Evolutionary conservation across 257 asterid species (phyloP), one percentile per base, ranked within the genome.

Genomic region (Rhazya stricta): DNA sequence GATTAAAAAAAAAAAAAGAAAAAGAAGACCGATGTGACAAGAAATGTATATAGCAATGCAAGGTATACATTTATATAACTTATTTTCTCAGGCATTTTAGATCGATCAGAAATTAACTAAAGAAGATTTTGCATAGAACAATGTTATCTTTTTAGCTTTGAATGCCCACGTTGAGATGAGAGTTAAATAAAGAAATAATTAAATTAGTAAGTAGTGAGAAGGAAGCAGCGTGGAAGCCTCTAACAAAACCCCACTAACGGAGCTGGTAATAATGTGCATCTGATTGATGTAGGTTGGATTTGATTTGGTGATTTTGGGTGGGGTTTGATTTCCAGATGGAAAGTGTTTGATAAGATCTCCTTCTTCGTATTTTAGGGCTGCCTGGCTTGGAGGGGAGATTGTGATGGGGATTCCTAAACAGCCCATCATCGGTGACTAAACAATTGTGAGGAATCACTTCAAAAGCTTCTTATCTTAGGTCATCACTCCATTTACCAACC

Each of bases 261-360:
- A 78, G 81, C 77, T 81, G 77, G 87, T 79, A 83, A 83, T 88
- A 79, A 88, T 88, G 85, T 76, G 76, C 54, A 51, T 79, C 80
- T 83, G 86, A 78, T 78, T 78, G 77, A 18, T 1, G 27, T 58
- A 39, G 29, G 37, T 46, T 46, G 51, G 32, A 71, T 53, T 50
- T 34, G 41, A 36, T 36, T 57, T 46, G 71, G 23, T 9, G 41
- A 37, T 39, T n/a, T 43, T 69, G 56, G 57, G 36, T 18, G 70
- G 75, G 70, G 69, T 34, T 70, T 54, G 58, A 70, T 34, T 30
- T 69, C 65, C 80, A 77, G 62, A 45, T 48, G 46, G 80, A 69
- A 45, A 60, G 71, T 3, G n/a, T 37, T 37, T 36, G 48, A 34
- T 63, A 43, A 43, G 9, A 67, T 65, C 76, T 57, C 57, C 29